phyloP scores from a whole-genome alignment of 78 protist genomes.

The Planoprotostelium fungivorum region DNA sequence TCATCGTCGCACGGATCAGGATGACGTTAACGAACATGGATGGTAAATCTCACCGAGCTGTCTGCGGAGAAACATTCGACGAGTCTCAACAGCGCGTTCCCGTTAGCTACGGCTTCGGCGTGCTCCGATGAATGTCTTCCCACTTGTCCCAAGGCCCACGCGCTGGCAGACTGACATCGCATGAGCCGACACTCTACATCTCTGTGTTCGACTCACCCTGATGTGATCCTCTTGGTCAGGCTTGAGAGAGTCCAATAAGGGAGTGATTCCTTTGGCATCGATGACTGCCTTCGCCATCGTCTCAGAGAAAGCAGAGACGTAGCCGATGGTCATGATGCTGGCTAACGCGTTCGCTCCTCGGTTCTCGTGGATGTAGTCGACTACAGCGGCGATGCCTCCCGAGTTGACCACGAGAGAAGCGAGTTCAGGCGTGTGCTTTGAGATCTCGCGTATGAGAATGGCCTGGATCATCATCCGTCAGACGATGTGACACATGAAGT shows the following conservation, averaged over 20 bases:
- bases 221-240: constrained; percentile 69
- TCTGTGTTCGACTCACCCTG: constrained; percentile 17
- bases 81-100: constrained; percentile 66
- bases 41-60: constrained; percentile 18
- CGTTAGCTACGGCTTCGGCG: constrained; percentile 80
- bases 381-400: constrained; percentile 85
- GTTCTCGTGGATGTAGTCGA: constrained; percentile 77
- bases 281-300: constrained; percentile 80
- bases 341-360: constrained; percentile 71
- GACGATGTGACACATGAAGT: not conserved
- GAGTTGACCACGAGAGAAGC: constrained; percentile 83
- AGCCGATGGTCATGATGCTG: constrained; percentile 91
- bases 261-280: constrained; percentile 61
- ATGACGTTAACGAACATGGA: not conserved
- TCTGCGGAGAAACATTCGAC: constrained; percentile 42
- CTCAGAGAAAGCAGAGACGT: constrained; percentile 84
- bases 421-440: constrained; percentile 86
- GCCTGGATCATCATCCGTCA: constrained; percentile 11
- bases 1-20: no score
- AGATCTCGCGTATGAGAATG: constrained; percentile 83
- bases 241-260: constrained; percentile 67
- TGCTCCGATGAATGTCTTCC: constrained; percentile 90
- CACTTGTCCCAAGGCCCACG: constrained; percentile 83
- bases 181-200: not conserved
- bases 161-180: constrained; percentile 59